Base-by-base conservation (phyloP, 768 basidiomycete genomes). In the Naganishia antarctica region DNA sequence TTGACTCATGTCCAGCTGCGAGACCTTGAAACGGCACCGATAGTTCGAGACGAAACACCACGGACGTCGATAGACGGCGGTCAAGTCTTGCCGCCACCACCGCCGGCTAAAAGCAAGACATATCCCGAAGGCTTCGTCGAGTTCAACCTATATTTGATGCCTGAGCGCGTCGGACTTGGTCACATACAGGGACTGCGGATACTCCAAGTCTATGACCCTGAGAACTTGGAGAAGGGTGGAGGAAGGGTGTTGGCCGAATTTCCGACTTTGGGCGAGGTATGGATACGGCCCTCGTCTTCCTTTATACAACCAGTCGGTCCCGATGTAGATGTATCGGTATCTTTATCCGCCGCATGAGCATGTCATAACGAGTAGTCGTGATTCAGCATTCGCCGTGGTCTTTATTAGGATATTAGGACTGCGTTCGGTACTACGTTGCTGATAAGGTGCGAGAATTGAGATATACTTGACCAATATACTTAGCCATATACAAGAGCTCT, bases 401-500 rank as follows among this genome's bases (percentile, higher is more conserved):
- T n/a, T n/a, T n/a, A n/a, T n/a, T n/a, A n/a, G n/a, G n/a, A n/a
- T n/a, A n/a, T n/a, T n/a, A n/a, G n/a, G n/a, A n/a, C n/a, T n/a
- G n/a, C n/a, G n/a, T n/a, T n/a, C n/a, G n/a, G n/a, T n/a, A n/a
- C n/a, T n/a, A n/a, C n/a, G n/a, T n/a, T n/a, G n/a, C 34, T 37
- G 34, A 37, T 15, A 15, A 37, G 8, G 32, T 41, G 53, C 43
- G 8, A 44, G 15, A 57, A 57, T 57, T 37, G 53, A 40, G 26
- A 57, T 40, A 57, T 57, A 57, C 53, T 57, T 57, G 53, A 57
- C 53, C 53, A 40, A 57, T 57, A 57, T 57, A 57, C 53, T 57
- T 40, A 57, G 53, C 53, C 53, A 57, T 57, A 57, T 57, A 57
- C 53, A 57, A 57, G 34, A 57, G 53, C 34, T 57, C n/a, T 41